These are phyloP conservation scores for Nemophila menziesii DNA, from an alignment of 257 asterid species.

Conservation along the genomic window DNA sequence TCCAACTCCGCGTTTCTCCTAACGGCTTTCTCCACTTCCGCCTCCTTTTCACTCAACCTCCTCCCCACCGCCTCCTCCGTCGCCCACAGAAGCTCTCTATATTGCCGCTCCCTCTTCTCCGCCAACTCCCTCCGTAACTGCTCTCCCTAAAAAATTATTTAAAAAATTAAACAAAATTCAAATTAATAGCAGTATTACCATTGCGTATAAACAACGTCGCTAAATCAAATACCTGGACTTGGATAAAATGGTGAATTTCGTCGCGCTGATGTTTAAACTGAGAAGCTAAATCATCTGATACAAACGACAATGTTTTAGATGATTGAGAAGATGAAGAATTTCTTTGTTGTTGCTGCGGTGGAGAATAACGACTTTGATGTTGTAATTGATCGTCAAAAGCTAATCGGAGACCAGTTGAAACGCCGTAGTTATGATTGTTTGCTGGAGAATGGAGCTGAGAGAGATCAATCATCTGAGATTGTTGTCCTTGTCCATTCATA, in stretches of 20 bases:
- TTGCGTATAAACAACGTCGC: neutral
- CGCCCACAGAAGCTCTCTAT: slow-evolving; percentile 17
- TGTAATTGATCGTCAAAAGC: slow-evolving; percentile 26
- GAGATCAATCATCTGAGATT: slow-evolving; percentile 16
- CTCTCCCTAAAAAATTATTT: slow-evolving; percentile 17
- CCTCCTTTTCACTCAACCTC: slow-evolving; percentile 28
- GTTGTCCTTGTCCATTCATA: neutral
- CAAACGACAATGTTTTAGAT: slow-evolving; percentile 12
- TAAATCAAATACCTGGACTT: slow-evolving; percentile 14
- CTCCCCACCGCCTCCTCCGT: slow-evolving; percentile 26
- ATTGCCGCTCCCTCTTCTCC: slow-evolving; percentile 29
- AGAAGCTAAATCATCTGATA: slow-evolving; percentile 22
- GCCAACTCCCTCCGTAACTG: slow-evolving; percentile 21
- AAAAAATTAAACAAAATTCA: neutral
- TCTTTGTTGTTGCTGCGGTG: neutral
- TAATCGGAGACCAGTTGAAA: slow-evolving; percentile 34
- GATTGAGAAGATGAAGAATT: slow-evolving; percentile 24
- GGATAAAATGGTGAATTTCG: slow-evolving; percentile 21
- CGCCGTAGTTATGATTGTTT: slow-evolving; percentile 15
- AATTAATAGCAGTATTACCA: neutral
- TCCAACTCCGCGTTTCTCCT: slow-evolving; percentile 26
- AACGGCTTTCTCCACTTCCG: slow-evolving; percentile 25
- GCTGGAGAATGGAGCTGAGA: slow-evolving; percentile 18
- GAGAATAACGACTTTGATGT: slow-evolving; percentile 3
- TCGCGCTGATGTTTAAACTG: slow-evolving; percentile 25